Conservation (phyloP, 1,139 yeast species). For the Hansenula anomala region DNA sequence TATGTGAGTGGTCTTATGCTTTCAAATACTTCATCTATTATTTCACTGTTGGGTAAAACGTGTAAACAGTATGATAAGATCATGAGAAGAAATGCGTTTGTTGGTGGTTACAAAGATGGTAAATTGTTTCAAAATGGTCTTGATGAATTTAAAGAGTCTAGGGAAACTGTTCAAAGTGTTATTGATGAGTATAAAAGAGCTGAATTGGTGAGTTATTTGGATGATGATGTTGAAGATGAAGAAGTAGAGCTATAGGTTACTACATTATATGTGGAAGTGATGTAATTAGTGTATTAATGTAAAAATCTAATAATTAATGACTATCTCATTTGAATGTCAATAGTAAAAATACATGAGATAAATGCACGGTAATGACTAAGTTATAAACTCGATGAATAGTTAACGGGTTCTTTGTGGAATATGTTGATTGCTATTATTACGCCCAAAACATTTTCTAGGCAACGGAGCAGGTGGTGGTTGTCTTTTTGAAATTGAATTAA, state of each 20-base stretch:
- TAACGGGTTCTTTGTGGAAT: neutral
- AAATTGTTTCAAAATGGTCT: slow-evolving; percentile 57
- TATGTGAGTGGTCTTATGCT: slow-evolving; percentile 68
- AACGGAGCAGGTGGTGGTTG: slow-evolving; percentile 30
- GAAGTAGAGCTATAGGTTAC: slow-evolving; percentile 14
- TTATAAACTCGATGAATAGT: too few species aligned
- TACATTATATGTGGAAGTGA: too few species aligned
- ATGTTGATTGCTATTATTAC: neutral
- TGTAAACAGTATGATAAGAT: slow-evolving; percentile 76
- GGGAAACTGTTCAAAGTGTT: slow-evolving; percentile 64
- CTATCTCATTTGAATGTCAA: too few species aligned
- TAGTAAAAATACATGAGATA: too few species aligned
- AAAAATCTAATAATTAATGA: too few species aligned
- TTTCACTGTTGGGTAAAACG: slow-evolving; percentile 59
- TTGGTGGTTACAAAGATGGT: slow-evolving; percentile 66
- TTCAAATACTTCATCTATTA: slow-evolving; percentile 71
- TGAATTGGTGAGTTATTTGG: slow-evolving; percentile 46
- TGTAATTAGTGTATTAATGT: too few species aligned
- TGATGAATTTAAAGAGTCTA: slow-evolving; percentile 75
- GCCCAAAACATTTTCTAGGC: slow-evolving; percentile 19
- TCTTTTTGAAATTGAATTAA: slow-evolving; percentile 29
- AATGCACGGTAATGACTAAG: too few species aligned
- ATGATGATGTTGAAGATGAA: slow-evolving; percentile 32
- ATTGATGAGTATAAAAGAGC: slow-evolving; percentile 71
- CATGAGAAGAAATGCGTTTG: slow-evolving; percentile 77